These are phyloP conservation scores for Fusarium irregulare DNA, from an alignment of 2,329 filamentous ascomycete genomes.

Conservation along the genomic window DNA sequence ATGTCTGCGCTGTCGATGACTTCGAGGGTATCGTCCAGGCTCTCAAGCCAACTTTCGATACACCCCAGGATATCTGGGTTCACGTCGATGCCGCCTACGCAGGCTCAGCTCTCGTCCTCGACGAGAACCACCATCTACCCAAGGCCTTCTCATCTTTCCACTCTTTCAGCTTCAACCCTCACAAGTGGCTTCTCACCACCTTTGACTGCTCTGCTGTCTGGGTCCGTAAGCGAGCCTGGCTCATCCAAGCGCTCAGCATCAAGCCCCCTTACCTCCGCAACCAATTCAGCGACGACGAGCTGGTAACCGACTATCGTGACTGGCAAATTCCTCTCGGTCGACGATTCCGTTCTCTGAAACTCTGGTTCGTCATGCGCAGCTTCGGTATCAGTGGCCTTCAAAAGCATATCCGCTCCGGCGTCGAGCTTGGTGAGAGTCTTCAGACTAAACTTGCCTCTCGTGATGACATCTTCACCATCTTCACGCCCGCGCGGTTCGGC, in stretches of 20 bases:
- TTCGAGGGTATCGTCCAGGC: conserved; percentile 73
- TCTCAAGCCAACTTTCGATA: conserved; percentile 50
- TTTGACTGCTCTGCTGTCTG: conserved; percentile 88
- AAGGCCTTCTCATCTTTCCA: conserved; percentile 75
- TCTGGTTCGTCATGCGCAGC: conserved; percentile 91
- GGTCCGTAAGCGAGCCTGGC: conserved; percentile 77
- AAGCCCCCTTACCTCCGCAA: conserved; percentile 86
- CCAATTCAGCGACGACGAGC: conserved; percentile 79
- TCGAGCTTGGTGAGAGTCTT: conserved; percentile 78
- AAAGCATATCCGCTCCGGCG: conserved; percentile 75
- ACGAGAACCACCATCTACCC: conserved; percentile 80
- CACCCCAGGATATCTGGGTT: conserved; percentile 77
- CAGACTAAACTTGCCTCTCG: conserved; percentile 67
- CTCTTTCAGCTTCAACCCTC: conserved; percentile 94
- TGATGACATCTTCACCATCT: conserved; percentile 78
- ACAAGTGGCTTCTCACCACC: conserved; percentile 96
- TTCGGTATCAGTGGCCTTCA: conserved; percentile 84
- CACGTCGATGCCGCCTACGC: conserved; percentile 96
- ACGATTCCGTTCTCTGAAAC: conserved; percentile 88
- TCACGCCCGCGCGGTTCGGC: conserved; percentile 80
- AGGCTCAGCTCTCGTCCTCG: conserved; percentile 83
- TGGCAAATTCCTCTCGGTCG: conserved; percentile 96
- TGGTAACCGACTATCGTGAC: conserved; percentile 95
- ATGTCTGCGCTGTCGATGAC: conserved; percentile 88
- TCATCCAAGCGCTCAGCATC: conserved; percentile 84